Base-by-base conservation (phyloP, 495 filamentous ascomycete genomes). In the Neohortaea acidophila region DNA sequence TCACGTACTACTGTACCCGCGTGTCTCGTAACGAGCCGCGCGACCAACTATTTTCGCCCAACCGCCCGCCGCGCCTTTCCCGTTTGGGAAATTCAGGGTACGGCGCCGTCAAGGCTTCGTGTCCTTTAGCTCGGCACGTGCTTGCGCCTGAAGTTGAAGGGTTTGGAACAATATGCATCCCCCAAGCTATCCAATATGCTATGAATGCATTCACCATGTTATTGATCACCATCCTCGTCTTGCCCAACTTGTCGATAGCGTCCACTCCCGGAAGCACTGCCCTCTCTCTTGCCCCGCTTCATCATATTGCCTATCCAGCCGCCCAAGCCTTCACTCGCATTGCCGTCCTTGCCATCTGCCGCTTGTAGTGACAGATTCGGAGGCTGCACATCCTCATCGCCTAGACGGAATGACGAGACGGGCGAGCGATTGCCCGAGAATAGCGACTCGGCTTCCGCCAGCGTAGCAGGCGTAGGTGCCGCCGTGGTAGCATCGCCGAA, bases 401-500 rank as follows among this genome's bases (percentile, higher is more conserved):
- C 72, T 37, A 85, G 70, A 53, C 86, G 79, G 36, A 89, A 70
- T 0, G 75, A 81, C 11, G 81, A 76, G 1, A 85, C 73, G 18
- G 84, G 85, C 8, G 86, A 92, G 20, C 64, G 63, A 17, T 68
- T 64, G 26, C 61, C 61, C 45, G 72, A 68, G 53, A 87, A 71
- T 10, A 91, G 63, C 15, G 81, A 83, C 12, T 77, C 81, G 7
- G 73, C 71, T 55, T 93, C 84, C 11, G 64, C 68, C 8, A 79
- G 66, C 9, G 74, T 75, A 13, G 68, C 61, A 8, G 78, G 79
- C 1, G 78, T 82, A 2, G 77, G 75, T 67, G 79, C 75, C n/a
- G 69, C 67, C 4, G 76, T 81, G 8, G 80, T 84, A 22, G 84
- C 79, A 59, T 94, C 86, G 30, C 86, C 86, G 51, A 94, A 94